Base-by-base conservation (phyloP, 2,329 filamentous ascomycete species). In the Penicillium aurantiogriseum region DNA sequence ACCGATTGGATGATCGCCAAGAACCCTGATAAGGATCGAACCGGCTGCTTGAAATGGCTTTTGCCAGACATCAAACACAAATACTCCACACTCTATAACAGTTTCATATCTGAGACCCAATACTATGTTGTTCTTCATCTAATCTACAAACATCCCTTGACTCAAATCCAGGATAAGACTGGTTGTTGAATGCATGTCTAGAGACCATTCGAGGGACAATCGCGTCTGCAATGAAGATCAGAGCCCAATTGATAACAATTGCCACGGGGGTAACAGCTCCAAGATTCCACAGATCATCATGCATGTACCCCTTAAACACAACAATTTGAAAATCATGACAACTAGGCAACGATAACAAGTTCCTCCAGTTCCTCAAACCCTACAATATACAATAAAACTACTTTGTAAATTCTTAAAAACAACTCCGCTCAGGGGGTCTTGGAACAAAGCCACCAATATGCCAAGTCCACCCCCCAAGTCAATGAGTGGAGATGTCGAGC, bases 191-290 rank as follows among this genome's bases (percentile, higher is more conserved):
- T 31, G 13, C 38, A 29, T 17, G 39, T 15, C 55, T 44, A 36
- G 44, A 31, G 50, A 31, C 55, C 51, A 44, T 29, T 40, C 27
- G 31, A 29, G 35, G 35, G 38, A 19, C 35, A 47, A 36, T 29
- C 19, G 27, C 13, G 10, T 36, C 31, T 52, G 55, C 55, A 54
- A 54, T 53, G 54, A 53, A 52, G 49, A 56, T 56, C 54, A 38
- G 23, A 17, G 5, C 46, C 38, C n/a, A 38, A 25, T 36, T 38
- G 46, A 55, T 44, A 50, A 42, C 25, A 51, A 33, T 43, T 9
- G 21, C 53, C 53, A 51, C 53, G 53, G 46, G 53, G 53, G 25
- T 13, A 43, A 19, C n/a, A 11, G 8, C 7, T 36, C 29, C 40
- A 27, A 45, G 21, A 29, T 52, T 31, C 11, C n/a, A 15, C 39